Evolutionary conservation across 257 asterid species (phyloP).

Genomic region (Lycium ferocissimum): DNA sequence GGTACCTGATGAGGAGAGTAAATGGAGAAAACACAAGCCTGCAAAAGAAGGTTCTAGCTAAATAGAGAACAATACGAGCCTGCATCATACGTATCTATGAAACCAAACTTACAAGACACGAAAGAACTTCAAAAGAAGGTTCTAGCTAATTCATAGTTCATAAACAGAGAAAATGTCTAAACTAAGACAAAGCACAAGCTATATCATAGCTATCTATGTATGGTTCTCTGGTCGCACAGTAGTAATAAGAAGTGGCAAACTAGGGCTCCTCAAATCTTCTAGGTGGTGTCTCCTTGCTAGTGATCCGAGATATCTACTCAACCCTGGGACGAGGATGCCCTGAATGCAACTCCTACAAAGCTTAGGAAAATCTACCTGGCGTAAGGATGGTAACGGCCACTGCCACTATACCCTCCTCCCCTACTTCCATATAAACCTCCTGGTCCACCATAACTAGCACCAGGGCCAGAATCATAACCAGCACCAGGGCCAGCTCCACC

Average conservation of each 20-base stretch:
- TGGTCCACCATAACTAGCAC: slow-evolving; percentile 74
- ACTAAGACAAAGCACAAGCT: slow-evolving; percentile 32
- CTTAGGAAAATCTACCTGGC: slow-evolving; percentile 79
- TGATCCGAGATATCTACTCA: slow-evolving; percentile 57
- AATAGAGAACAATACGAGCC: not conserved
- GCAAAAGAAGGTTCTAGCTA: not conserved
- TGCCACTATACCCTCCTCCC: slow-evolving; percentile 89
- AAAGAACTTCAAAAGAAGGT: slow-evolving; percentile 2
- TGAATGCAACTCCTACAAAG: slow-evolving; percentile 65
- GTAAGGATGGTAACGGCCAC: slow-evolving; percentile 94
- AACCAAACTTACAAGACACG: slow-evolving; percentile 9
- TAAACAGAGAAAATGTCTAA: slow-evolving; percentile 11
- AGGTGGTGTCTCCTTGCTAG: slow-evolving; percentile 67
- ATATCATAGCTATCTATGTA: slow-evolving; percentile 23
- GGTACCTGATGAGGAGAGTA: not conserved
- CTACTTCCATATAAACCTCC: slow-evolving; percentile 93
- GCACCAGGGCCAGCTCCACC: slow-evolving; percentile 69
- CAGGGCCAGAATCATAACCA: slow-evolving; percentile 81
- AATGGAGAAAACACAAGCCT: too few species aligned
- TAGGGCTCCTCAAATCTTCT: slow-evolving; percentile 64
- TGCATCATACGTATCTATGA: slow-evolving; percentile 19
- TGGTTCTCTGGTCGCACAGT: slow-evolving; percentile 38
- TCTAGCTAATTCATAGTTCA: slow-evolving; percentile 30
- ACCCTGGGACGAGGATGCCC: slow-evolving; percentile 59
- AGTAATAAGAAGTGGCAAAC: slow-evolving; percentile 35